Evolutionary conservation across 495 filamentous ascomycete species (phyloP).

Genomic region (Astrothelium macrocarpum): DNA sequence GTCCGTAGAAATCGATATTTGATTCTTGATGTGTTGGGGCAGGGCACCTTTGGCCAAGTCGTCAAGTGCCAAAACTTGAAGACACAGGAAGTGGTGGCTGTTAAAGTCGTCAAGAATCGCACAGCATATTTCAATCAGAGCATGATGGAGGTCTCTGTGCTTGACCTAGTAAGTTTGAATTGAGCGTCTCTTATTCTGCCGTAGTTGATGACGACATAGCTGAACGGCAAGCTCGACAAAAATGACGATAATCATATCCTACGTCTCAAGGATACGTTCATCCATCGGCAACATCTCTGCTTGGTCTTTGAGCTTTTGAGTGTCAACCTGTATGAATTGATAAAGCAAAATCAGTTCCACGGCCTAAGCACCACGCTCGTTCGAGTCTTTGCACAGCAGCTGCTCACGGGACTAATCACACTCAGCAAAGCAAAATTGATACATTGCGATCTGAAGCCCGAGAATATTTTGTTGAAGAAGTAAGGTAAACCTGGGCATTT

Average conservation of each 20-base stretch:
- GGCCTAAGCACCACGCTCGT: constrained; percentile 96
- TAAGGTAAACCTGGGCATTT: constrained; percentile 29
- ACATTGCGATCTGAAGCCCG: constrained; percentile 97
- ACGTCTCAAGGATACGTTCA: constrained; percentile 95
- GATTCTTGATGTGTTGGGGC: constrained; percentile 94
- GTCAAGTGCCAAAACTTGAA: constrained; percentile 99
- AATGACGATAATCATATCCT: constrained; percentile 98
- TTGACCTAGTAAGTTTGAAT: constrained; percentile 66
- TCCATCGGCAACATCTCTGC: constrained; percentile 95
- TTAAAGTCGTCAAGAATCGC: constrained; percentile 99
- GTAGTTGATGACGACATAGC: constrained; percentile 38
- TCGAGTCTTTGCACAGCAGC: constrained; percentile 93
- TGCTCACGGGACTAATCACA: constrained; percentile 83
- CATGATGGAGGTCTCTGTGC: constrained; percentile 99
- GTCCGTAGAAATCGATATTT: constrained; percentile 79
- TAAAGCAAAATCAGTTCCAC: constrained; percentile 99
- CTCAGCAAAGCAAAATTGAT: constrained; percentile 96
- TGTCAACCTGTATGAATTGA: constrained; percentile 96
- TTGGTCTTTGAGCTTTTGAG: constrained; percentile 95
- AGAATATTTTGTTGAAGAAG: constrained; percentile 98
- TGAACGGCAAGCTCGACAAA: constrained; percentile 97
- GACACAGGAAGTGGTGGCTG: constrained; percentile 95
- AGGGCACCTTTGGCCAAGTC: constrained; percentile 99
- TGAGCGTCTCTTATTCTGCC: not conserved
- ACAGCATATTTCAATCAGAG: constrained; percentile 99